Evolutionary conservation across 208 protist species (phyloP), one percentile per base, ranked within the genome.

Genomic region (Herpetomonas tarakana): DNA sequence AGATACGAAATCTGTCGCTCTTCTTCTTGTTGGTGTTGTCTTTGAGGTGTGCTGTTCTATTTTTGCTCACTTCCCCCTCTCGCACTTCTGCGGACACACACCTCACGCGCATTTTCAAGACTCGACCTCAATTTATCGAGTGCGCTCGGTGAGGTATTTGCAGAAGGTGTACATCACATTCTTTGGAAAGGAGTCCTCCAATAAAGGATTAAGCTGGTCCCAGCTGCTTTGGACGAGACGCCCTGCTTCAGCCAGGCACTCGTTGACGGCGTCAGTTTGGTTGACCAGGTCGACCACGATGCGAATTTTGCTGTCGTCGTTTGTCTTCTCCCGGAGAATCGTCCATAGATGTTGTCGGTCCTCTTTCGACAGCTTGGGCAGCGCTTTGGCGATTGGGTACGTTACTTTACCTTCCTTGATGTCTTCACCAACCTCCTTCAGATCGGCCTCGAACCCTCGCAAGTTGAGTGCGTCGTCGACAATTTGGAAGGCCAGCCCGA

Each of bases 401-500:
- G 81, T 88, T 9, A 91, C 69, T 59, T 91, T 88, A 0, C 78
- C 71, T 18, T 71, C 63, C 3, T 52, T 49, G 35, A 88, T 74
- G 56, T 88, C 80, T 47, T 86, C 81, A 1, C 52, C 72, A 1
- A 62, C 38, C 26, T 77, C 71, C 30, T 83, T 83, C 24, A 74
- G 22, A 22, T 74, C 41, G 3, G 62, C 66, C 18, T 71, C 70
- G 62, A 83, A 81, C 50, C 65, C 68, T 27, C 57, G 55, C 19
- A 85, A 31, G 52, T 82, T 78, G 7, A 80, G 47, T 16, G 69
- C 80, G 59, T 92, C 85, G 59, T 88, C 74, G 38, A 88, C 62
- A 41, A 91, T 81, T 59, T 91, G 84, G 56, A 84, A 91, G 3
- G 84, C 80, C 19, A 83, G 44, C 0, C 84, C 84, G 21, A 91